Conservation (phyloP, 371 early-diverging fungal genomes). For the Actinomucor elegans region DNA sequence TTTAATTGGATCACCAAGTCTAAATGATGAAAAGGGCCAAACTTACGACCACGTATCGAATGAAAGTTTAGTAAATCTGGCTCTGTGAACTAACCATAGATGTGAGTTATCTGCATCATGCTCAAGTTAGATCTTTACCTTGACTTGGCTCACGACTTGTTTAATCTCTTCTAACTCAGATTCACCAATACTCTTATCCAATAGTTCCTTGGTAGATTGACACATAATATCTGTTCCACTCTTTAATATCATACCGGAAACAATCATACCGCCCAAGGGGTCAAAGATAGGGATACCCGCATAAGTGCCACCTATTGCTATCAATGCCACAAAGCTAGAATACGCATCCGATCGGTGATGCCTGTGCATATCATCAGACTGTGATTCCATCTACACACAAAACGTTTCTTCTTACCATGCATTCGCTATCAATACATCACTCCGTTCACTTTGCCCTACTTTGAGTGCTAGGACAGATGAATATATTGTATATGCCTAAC, state of each 20-base stretch:
- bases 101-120: neutral
- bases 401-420: conserved; percentile 47
- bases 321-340: conserved; percentile 64
- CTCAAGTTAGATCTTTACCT: conserved; percentile 21
- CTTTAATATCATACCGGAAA: conserved; percentile 57
- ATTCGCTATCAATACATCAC: conserved; percentile 67
- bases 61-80: conserved; percentile 32
- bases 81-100: conserved; percentile 16
- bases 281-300: conserved; percentile 67
- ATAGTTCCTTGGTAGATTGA: conserved; percentile 35
- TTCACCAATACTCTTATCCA: conserved; percentile 36
- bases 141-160: conserved; percentile 20
- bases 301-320: conserved; percentile 61
- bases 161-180: conserved; percentile 28
- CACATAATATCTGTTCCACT: conserved; percentile 51
- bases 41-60: conserved; percentile 42
- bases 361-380: conserved; percentile 22
- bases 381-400: neutral
- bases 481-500: neutral
- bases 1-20: conserved; percentile 37
- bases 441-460: conserved; percentile 56
- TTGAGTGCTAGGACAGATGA: conserved; percentile 27
- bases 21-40: conserved; percentile 44
- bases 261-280: conserved; percentile 65
- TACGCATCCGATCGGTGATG: conserved; percentile 72